These are phyloP conservation scores for Bretziella fagacearum DNA, from an alignment of 2,329 filamentous ascomycete species.

Conservation along the genomic window DNA sequence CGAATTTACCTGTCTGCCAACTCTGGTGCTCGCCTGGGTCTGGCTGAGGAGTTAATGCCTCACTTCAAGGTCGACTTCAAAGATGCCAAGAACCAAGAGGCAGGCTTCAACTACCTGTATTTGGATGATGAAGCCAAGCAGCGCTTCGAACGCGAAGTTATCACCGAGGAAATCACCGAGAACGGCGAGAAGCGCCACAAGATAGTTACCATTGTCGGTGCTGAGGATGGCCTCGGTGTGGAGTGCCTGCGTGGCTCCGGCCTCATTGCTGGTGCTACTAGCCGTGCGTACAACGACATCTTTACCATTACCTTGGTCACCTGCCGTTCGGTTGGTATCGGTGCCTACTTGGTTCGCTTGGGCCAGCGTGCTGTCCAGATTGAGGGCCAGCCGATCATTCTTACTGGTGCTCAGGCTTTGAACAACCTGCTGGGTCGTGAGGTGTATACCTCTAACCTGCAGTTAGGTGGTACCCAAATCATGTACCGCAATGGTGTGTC, in stretches of 20 bases:
- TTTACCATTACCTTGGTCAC: slow-evolving; percentile 97
- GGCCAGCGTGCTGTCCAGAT: slow-evolving; percentile 98
- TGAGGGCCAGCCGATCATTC: slow-evolving; percentile 95
- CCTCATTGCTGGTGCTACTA: slow-evolving; percentile 94
- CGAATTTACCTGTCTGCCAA: slow-evolving; percentile 97
- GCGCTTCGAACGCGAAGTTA: slow-evolving; percentile 55
- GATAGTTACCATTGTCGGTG: slow-evolving; percentile 84
- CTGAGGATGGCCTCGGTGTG: slow-evolving; percentile 90
- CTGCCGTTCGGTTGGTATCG: slow-evolving; percentile 96
- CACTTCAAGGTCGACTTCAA: slow-evolving; percentile 98
- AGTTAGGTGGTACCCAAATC: slow-evolving; percentile 99
- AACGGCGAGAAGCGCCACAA: slow-evolving; percentile 82
- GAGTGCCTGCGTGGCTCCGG: slow-evolving; percentile 94
- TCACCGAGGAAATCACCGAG: slow-evolving; percentile 75
- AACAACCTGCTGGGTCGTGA: slow-evolving; percentile 97
- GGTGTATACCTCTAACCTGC: slow-evolving; percentile 96
- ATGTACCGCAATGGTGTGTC: slow-evolving; percentile 99
- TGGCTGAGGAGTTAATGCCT: slow-evolving; percentile 91
- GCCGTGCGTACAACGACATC: slow-evolving; percentile 93
- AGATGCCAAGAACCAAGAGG: slow-evolving; percentile 59
- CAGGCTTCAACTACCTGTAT: slow-evolving; percentile 95
- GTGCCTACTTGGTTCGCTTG: slow-evolving; percentile 94
- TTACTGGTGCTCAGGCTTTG: slow-evolving; percentile 90
- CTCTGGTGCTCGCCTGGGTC: slow-evolving; percentile 91
- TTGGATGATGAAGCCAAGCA: slow-evolving; percentile 73